Conservation (phyloP, 2,329 filamentous ascomycete genomes). For the Cladosporium colombiae region DNA sequence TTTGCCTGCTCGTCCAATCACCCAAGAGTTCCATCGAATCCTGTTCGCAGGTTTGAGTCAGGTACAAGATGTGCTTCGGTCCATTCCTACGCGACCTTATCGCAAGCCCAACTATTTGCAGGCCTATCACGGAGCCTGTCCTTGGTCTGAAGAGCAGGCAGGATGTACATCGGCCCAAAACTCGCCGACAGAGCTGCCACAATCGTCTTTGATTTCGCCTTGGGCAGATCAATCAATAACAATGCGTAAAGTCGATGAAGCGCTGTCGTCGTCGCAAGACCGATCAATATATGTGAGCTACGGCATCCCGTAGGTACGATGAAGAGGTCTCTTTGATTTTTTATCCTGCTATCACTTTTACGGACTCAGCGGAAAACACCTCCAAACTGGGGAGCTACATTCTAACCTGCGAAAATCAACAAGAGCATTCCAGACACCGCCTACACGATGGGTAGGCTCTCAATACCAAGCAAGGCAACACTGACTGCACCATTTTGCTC, state of each 20-base stretch:
- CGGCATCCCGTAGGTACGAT: not conserved
- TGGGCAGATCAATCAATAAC: not conserved
- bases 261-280: not conserved
- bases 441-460: constrained; percentile 14
- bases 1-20: not conserved
- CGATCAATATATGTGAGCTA: not conserved
- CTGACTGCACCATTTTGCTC: constrained; percentile 19
- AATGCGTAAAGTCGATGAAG: not conserved
- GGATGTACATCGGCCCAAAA: constrained; percentile 9
- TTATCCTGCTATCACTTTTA: not conserved
- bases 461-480: constrained; percentile 12
- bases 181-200: constrained; percentile 6
- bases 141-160: not conserved
- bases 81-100: constrained; percentile 7
- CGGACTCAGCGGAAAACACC: not conserved
- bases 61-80: not conserved
- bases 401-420: not conserved
- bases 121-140: not conserved
- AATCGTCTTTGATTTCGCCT: not conserved
- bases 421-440: not conserved
- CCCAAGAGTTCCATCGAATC: not conserved
- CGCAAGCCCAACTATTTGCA: not conserved
- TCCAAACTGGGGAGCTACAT: not conserved
- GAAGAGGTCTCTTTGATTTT: not conserved
- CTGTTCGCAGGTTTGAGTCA: not conserved